Percentiles rank a stretch among this genome's conserved stretches.
Evolutionary conservation across 2,329 filamentous ascomycete species (phyloP).

Genomic region (Sclerotinia nivalis): DNA sequence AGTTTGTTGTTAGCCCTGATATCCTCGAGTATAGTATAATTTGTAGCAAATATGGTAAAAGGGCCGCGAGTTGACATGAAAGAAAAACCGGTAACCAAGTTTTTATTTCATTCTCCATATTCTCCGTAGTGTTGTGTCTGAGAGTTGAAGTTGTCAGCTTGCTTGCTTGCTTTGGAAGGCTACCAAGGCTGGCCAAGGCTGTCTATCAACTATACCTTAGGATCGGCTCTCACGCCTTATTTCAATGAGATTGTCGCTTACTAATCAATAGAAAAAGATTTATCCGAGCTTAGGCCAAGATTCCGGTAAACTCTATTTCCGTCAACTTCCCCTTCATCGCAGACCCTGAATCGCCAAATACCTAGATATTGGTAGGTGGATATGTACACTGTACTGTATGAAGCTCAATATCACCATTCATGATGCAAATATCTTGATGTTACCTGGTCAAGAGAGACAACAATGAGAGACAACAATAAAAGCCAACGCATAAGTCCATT

Average conservation of each 20-base stretch:
- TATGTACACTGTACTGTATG: background rate
- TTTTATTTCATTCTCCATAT: background rate
- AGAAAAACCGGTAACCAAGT: background rate
- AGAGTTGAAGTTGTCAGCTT: background rate
- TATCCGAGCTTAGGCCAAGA: background rate
- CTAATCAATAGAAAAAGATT: background rate
- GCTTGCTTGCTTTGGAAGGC: background rate
- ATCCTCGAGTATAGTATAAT: background rate
- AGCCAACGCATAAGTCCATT: conserved; percentile 9
- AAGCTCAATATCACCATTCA: background rate
- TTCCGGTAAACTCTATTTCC: background rate
- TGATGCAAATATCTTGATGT: background rate
- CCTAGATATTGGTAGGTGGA: background rate
- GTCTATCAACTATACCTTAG: background rate
- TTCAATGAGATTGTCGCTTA: background rate
- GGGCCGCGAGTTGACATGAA: background rate
- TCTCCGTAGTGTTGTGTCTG: background rate
- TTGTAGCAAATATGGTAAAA: background rate
- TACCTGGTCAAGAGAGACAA: background rate
- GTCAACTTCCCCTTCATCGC: background rate
- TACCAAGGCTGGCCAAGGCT: background rate
- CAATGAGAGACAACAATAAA: background rate
- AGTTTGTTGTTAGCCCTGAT: no score
- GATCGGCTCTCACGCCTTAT: no score
- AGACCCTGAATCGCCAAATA: background rate